A percentile compares a stretch with the other conserved stretches of the same genome.
These are phyloP conservation scores for Rhizophagus clarus DNA, from an alignment of 192 early-diverging fungal genomes.

Conservation along the genomic window DNA sequence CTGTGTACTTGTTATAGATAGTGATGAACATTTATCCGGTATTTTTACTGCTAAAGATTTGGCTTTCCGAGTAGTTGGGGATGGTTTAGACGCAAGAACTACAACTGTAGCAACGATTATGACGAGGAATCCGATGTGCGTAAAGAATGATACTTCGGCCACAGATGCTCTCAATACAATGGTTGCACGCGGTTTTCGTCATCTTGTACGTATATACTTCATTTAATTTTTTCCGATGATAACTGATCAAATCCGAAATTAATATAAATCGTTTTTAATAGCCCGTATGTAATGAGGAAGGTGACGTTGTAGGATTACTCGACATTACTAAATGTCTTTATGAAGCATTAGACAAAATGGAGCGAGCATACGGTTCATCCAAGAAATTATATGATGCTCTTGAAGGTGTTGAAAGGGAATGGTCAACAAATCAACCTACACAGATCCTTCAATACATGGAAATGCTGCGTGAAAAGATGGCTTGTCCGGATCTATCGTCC, in stretches of 20 bases:
- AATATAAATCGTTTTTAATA: constrained; percentile 16
- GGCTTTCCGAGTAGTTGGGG: constrained; percentile 89
- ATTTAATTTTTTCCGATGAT: not conserved
- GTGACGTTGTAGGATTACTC: constrained; percentile 80
- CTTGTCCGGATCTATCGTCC: constrained; percentile 86
- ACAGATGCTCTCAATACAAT: constrained; percentile 82
- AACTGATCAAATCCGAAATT: not conserved
- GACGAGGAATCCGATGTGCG: constrained; percentile 89
- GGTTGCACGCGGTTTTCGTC: constrained; percentile 82
- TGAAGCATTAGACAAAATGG: constrained; percentile 85
- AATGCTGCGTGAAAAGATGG: constrained; percentile 79
- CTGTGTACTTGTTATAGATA: constrained; percentile 93
- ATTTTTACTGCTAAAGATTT: constrained; percentile 99
- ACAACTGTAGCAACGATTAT: constrained; percentile 85
- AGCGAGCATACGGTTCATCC: constrained; percentile 79
- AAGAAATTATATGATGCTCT: constrained; percentile 79
- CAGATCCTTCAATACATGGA: constrained; percentile 75
- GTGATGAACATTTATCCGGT: constrained; percentile 86
- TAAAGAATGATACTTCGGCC: constrained; percentile 77
- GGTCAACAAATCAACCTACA: constrained; percentile 67
- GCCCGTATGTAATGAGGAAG: constrained; percentile 85
- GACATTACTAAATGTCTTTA: constrained; percentile 88
- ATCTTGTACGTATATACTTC: constrained; percentile 55
- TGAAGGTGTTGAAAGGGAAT: constrained; percentile 81
- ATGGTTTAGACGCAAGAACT: constrained; percentile 59